phyloP scores from a whole-genome alignment of 1,139 yeast species.

The Spencermartinsiella ligniputridi region DNA sequence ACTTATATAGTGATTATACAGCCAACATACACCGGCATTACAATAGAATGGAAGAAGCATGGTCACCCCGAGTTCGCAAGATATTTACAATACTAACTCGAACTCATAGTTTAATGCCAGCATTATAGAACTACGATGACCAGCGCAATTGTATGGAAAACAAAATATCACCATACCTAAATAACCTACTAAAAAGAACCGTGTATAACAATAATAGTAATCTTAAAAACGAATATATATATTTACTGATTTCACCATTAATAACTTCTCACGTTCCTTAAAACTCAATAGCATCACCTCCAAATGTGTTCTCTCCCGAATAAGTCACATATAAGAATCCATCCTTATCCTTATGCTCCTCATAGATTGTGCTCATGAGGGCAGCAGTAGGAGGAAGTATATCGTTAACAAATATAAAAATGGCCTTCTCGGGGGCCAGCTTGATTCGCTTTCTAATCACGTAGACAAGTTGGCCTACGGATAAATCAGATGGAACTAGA shows the following conservation, averaged over 20 bases:
- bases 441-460: constrained; percentile 94
- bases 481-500: constrained; percentile 90
- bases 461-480: constrained; percentile 97
- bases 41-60: too few species aligned
- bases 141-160: too few species aligned
- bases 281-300: constrained; percentile 21
- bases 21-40: too few species aligned
- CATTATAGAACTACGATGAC: too few species aligned
- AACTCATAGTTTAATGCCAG: too few species aligned
- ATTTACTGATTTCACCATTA: too few species aligned
- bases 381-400: constrained; percentile 98
- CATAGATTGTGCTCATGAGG: constrained; percentile 87
- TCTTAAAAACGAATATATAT: not conserved
- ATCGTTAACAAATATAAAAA: constrained; percentile 92
- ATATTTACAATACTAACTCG: too few species aligned
- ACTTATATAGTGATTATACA: too few species aligned
- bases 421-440: constrained; percentile 96
- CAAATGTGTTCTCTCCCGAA: constrained; percentile 45
- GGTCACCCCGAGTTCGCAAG: too few species aligned
- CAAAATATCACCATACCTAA: too few species aligned
- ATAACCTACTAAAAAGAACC: not conserved
- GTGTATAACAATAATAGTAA: not conserved
- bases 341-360: constrained; percentile 95
- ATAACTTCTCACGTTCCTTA: too few species aligned
- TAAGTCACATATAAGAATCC: constrained; percentile 94